Percentiles rank a stretch among this genome's conserved stretches.
Evolutionary conservation across 495 filamentous ascomycete species (phyloP).

Genomic region (Neurospora tetraspora): DNA sequence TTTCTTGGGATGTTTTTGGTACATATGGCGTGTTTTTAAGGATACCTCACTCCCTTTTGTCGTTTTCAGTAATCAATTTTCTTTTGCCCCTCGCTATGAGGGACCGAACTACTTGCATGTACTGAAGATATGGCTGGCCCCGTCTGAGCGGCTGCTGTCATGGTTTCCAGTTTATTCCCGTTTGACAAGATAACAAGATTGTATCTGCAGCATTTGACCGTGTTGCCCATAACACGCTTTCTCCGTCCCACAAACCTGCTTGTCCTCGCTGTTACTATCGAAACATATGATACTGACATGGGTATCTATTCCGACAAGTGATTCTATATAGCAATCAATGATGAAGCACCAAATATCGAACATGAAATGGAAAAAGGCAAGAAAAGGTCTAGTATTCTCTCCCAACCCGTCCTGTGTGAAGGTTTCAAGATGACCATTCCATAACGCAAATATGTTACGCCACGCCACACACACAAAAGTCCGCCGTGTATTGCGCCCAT

Average conservation of each 20-base stretch:
- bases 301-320: neutral
- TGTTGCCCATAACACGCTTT: neutral
- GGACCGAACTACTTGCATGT: constrained; percentile 1
- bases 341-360: neutral
- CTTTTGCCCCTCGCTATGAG: neutral
- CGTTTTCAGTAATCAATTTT: neutral
- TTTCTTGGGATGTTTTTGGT: neutral
- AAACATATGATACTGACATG: neutral
- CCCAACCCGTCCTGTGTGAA: neutral
- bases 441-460: neutral
- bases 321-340: neutral
- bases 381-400: neutral
- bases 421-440: neutral
- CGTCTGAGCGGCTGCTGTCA: neutral
- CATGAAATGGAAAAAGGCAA: neutral
- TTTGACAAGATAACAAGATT: neutral
- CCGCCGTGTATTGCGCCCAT: neutral
- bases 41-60: constrained; percentile 4
- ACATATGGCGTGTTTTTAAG: neutral
- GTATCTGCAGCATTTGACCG: neutral
- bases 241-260: neutral
- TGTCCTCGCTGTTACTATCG: neutral
- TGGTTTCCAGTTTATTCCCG: neutral
- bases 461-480: neutral
- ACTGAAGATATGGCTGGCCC: neutral